Evolutionary conservation across 1,284 basidiomycete genomes (phyloP).

Genomic region (Mixia osmundae): DNA sequence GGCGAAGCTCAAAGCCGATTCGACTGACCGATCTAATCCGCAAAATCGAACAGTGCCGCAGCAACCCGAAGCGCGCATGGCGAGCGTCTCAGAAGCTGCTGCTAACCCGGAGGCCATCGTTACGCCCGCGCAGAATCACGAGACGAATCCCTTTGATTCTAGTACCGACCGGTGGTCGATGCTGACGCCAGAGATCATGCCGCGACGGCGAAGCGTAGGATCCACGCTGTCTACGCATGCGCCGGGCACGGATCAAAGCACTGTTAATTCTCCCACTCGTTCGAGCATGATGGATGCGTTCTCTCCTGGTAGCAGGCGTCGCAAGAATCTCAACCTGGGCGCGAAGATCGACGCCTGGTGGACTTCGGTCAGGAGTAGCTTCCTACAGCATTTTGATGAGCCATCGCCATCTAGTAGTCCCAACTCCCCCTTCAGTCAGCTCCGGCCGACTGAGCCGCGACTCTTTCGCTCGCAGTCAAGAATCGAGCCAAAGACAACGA

Average conservation of each 20-base stretch:
- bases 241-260: too few species aligned
- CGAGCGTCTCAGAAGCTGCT: background rate
- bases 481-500: background rate
- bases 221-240: too few species aligned
- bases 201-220: too few species aligned
- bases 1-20: slow-evolving; percentile 29
- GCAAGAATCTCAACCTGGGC: slow-evolving; percentile 17
- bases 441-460: too few species aligned
- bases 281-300: too few species aligned
- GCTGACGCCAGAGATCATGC: too few species aligned
- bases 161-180: too few species aligned
- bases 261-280: too few species aligned
- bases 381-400: slow-evolving; percentile 3
- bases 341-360: slow-evolving; percentile 21
- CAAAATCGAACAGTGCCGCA: background rate
- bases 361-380: slow-evolving; percentile 19
- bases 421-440: background rate
- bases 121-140: too few species aligned
- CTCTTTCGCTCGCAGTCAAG: background rate
- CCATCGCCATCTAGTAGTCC: background rate
- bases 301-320: slow-evolving; percentile 63
- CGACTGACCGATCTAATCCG: too few species aligned
- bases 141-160: too few species aligned
- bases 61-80: background rate
- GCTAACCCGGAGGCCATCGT: too few species aligned